Evolutionary conservation across 2,329 filamentous ascomycete genomes (phyloP).

Genomic region (Plenodomus lindquistii): DNA sequence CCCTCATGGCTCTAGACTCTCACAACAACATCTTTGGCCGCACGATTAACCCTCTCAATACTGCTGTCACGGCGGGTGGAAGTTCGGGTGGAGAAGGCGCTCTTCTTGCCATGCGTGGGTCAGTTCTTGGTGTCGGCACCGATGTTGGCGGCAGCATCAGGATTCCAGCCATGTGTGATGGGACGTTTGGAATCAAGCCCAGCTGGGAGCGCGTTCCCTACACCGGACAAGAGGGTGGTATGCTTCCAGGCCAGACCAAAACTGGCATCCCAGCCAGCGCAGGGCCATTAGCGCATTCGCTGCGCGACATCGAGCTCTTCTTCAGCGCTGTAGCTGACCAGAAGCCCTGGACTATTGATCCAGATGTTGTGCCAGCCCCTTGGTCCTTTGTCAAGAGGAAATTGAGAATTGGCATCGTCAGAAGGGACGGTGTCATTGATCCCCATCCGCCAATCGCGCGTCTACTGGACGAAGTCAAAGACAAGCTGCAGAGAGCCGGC

Average conservation of each 20-base stretch:
- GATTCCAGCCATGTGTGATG: slow-evolving; percentile 56
- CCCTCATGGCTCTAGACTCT: slow-evolving; percentile 56
- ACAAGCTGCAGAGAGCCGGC: slow-evolving; percentile 39
- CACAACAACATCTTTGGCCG: slow-evolving; percentile 57
- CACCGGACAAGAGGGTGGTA: slow-evolving; percentile 56
- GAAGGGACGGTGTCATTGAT: slow-evolving; percentile 54
- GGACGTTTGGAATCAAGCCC: slow-evolving; percentile 54
- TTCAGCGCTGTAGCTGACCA: slow-evolving; percentile 58
- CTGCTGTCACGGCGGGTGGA: slow-evolving; percentile 55
- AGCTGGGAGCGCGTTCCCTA: slow-evolving; percentile 55
- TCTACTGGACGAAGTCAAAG: slow-evolving; percentile 52
- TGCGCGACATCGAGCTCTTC: slow-evolving; percentile 58
- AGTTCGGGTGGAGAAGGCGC: slow-evolving; percentile 59
- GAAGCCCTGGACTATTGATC: slow-evolving; percentile 56
- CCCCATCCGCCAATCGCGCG: slow-evolving; percentile 57
- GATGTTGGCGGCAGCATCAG: slow-evolving; percentile 60
- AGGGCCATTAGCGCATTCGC: slow-evolving; percentile 52
- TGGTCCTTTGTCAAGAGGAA: slow-evolving; percentile 43
- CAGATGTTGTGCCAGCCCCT: slow-evolving; percentile 46
- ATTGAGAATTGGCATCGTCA: slow-evolving; percentile 53
- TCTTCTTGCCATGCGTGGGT: slow-evolving; percentile 54
- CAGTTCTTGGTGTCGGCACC: slow-evolving; percentile 56
- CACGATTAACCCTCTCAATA: slow-evolving; percentile 55
- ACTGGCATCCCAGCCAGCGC: slow-evolving; percentile 49
- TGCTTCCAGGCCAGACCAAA: slow-evolving; percentile 53